phyloP scores from a whole-genome alignment of 2,329 filamentous ascomycete genomes.

The Thielaviopsis ethacetica region DNA sequence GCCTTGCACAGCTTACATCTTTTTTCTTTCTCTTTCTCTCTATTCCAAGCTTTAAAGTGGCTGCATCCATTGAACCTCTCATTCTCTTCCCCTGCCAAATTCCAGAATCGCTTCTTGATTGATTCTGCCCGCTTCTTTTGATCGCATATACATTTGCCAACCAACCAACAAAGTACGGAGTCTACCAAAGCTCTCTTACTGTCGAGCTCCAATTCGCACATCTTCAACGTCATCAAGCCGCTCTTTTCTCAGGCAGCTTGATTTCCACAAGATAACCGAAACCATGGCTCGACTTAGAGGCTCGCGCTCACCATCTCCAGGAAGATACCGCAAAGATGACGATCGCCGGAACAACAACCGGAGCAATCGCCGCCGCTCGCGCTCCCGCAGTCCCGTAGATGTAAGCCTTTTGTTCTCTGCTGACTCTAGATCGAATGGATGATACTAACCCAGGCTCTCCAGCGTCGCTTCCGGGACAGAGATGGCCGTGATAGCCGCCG shows the following conservation, averaged over 20 bases:
- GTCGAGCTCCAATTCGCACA: slow-evolving; percentile 16
- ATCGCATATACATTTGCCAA: neutral
- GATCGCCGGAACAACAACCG: slow-evolving; percentile 33
- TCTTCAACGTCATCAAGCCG: slow-evolving; percentile 18
- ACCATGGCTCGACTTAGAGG: slow-evolving; percentile 48
- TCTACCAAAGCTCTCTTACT: slow-evolving; percentile 11
- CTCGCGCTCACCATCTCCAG: slow-evolving; percentile 67
- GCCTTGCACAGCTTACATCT: neutral
- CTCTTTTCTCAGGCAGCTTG: neutral
- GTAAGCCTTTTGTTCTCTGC: slow-evolving; percentile 27
- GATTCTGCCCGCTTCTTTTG: neutral
- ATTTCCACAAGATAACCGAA: slow-evolving; percentile 11
- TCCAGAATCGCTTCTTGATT: neutral
- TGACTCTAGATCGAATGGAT: slow-evolving; percentile 6
- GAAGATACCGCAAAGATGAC: slow-evolving; percentile 36
- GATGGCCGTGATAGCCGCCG: slow-evolving; percentile 31
- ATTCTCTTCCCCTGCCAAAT: neutral
- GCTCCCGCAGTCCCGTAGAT: slow-evolving; percentile 45
- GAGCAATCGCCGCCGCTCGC: slow-evolving; percentile 30
- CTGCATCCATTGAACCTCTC: neutral
- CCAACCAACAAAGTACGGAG: slow-evolving; percentile 11
- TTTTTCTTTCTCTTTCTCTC: neutral
- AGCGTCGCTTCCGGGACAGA: slow-evolving; percentile 44
- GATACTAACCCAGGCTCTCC: slow-evolving; percentile 20
- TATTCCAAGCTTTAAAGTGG: neutral